Evolutionary conservation across 2,329 filamentous ascomycete species (phyloP), one percentile per base, ranked within the genome.

Genomic region (Didymella segeticola): DNA sequence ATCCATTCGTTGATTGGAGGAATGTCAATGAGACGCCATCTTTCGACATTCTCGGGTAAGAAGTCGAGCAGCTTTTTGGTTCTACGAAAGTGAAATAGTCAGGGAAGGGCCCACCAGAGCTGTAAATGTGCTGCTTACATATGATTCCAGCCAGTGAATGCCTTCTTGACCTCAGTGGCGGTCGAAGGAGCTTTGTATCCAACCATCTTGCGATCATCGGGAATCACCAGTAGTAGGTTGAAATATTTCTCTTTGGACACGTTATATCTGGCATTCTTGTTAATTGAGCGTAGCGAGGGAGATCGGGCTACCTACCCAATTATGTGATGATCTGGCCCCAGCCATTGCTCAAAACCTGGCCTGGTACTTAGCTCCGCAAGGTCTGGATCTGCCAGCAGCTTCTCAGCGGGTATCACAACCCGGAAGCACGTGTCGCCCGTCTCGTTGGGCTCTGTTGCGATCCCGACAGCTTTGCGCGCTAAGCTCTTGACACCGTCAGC

Each of bases 121-220:
- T 37, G 23, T 9, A 12, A 11, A 7, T 19, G 17, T 4, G 33
- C 9, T 10, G 62, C 75, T 77, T 77, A 52, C 10, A 85, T 77
- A 1, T 84, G 85, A 69, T 89, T 86, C 86, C 86, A 89, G 0
- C 75, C 77, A 2, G 71, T 70, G 63, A 89, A 88, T 1, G 84
- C 68, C 2, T 72, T 71, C 39, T 74, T 76, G 81, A 88, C 84
- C 68, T 88, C 84, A 11, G 83, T 79, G 0, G 85, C 63, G 2
- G 79, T 81, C 1, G 82, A 85, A 7, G 49, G 49, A 26, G 49
- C 41, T 29, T 37, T 53, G 27, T 53, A 53, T 15, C 42, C 34
- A 7, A 31, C 30, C 42, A 53, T 53, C 4, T 2, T 4, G 2
- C 23, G 14, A 17, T 53, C 42, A 27, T 53, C 49, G 5, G 42